Base-by-base conservation (phyloP, 805 yeast species). In the Wickerhamomyces queroliae region DNA sequence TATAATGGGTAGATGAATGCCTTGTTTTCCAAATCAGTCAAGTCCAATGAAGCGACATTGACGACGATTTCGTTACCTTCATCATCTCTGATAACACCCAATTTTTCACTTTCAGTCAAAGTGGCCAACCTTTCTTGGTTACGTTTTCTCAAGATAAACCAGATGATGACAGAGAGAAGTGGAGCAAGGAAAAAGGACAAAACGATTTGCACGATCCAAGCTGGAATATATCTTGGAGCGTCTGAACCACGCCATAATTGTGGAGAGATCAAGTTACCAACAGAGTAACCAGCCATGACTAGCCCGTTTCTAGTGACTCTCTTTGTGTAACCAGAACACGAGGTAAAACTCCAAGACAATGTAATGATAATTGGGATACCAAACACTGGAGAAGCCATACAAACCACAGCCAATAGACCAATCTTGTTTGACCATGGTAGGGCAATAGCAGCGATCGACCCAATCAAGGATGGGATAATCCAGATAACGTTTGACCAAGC, bases 181-280 rank as follows among this genome's bases (percentile, higher is more conserved):
- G 82, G 79, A 1, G 80, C 71, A 11, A 60, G 31, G 27, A 63
- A 56, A 51, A 72, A 76, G 8, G 76, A 65, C 13, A 74, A 47
- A 8, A 74, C 76, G 36, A 76, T 72, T 50, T 76, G 82, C 11
- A 74, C 76, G 39, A 68, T 61, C 82, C 83, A 70, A 11, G 77
- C 71, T 2, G 67, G 63, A 15, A 53, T 43, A 47, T 63, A 71
- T 40, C 68, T 55, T 35, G 81, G 80, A 8, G 68, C 64, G 46
- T 69, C 70, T 13, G 48, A 53, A 9, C 49, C 58, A 51, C 65
- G 62, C 80, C 80, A 77, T 26, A 76, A 50, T 52, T 76, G 82
- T 3, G 82, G 80, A 5, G 78, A 69, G 21, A 76, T 68, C 23
- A 76, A 63, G 47, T 77, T 76, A 7, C 75, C 62, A 37, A 74